A percentile compares a stretch with the other conserved stretches of the same genome.
Conservation (phyloP, 768 basidiomycete species). For the Butyriboletus loyo region DNA sequence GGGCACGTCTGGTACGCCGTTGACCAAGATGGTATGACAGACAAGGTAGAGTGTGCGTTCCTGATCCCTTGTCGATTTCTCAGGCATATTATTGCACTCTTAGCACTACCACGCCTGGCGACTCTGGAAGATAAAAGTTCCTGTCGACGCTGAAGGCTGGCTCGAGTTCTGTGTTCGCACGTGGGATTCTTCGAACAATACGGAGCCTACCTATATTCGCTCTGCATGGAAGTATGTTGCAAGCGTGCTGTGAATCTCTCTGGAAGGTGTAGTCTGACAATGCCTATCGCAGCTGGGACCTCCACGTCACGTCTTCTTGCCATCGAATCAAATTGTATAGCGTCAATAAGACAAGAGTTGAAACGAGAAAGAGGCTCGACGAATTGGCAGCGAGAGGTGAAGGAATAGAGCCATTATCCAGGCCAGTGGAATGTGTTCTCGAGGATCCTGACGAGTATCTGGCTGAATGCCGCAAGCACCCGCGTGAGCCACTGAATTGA, state of each 20-base stretch:
- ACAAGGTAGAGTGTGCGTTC: constrained; percentile 3
- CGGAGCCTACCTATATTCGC: constrained; percentile 52
- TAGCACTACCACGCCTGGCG: constrained; percentile 56
- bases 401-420: constrained; percentile 19
- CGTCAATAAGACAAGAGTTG: constrained; percentile 43
- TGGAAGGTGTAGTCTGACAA: not conserved
- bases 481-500: constrained; percentile 8
- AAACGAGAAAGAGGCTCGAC: constrained; percentile 42
- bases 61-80: not conserved
- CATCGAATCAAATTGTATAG: constrained; percentile 56
- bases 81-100: not conserved
- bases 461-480: not conserved
- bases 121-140: constrained; percentile 49
- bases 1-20: constrained; percentile 18
- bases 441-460: constrained; percentile 8
- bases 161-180: constrained; percentile 53
- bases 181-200: constrained; percentile 59
- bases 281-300: constrained; percentile 41
- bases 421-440: constrained; percentile 7
- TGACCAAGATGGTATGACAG: constrained; percentile 14
- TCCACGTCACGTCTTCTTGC: constrained; percentile 52
- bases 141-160: constrained; percentile 55
- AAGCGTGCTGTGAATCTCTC: not conserved
- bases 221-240: constrained; percentile 51
- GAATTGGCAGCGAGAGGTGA: constrained; percentile 39